These are phyloP conservation scores for Coelastrella sp. DNA, from an alignment of 139 green algal genomes.

Conservation along the genomic window DNA sequence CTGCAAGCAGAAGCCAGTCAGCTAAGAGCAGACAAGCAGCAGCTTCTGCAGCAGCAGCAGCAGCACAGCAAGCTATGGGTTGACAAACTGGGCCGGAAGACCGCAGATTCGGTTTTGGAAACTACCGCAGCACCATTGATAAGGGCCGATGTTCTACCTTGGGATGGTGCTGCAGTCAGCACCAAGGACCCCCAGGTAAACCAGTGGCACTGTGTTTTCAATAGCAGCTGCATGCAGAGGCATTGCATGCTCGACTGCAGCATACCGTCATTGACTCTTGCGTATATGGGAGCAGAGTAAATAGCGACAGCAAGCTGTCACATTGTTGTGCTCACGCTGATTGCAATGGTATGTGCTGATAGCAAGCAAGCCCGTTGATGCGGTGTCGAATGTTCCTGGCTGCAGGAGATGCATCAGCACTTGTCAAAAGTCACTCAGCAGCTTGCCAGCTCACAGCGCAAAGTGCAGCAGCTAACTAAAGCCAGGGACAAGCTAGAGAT, in stretches of 20 bases:
- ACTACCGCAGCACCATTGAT: not conserved
- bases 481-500: slow-evolving; percentile 18
- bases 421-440: slow-evolving; percentile 29
- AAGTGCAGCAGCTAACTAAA: slow-evolving; percentile 1
- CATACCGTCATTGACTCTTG: no score
- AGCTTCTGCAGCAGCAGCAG: slow-evolving; percentile 11
- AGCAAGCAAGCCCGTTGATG: no score
- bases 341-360: no score
- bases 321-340: no score
- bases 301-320: no score
- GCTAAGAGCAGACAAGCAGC: not conserved
- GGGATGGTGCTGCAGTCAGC: not conserved
- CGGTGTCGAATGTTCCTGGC: no score
- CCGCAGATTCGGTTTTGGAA: not conserved
- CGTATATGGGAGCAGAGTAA: no score
- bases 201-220: no score
- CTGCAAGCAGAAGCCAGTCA: not conserved
- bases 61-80: not conserved
- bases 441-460: not conserved
- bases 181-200: not conserved
- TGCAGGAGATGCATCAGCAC: no score
- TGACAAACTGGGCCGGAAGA: not conserved
- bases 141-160: not conserved
- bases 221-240: no score
- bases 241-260: no score